A percentile compares a stretch with the other conserved stretches of the same genome.
Evolutionary conservation across 805 yeast genomes (phyloP).

Genomic region (Middelhovenomyces tepae): DNA sequence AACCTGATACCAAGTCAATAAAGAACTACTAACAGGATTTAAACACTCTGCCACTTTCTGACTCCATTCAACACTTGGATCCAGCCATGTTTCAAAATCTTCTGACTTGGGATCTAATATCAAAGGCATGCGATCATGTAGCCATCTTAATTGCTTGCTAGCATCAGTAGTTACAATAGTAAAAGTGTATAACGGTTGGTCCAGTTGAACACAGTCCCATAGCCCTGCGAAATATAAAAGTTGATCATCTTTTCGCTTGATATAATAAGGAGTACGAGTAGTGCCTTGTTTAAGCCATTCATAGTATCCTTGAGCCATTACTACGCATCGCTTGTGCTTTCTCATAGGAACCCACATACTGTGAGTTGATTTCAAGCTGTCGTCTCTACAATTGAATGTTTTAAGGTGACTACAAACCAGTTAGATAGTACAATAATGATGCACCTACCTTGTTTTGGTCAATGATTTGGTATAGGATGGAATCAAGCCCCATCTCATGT

Average conservation of each 20-base stretch:
- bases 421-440: too few species aligned
- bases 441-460: conserved; percentile 15
- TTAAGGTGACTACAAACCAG: too few species aligned
- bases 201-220: conserved; percentile 26
- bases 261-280: conserved; percentile 54
- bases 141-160: conserved; percentile 48
- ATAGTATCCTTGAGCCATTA: conserved; percentile 76
- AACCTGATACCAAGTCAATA: conserved; percentile 49
- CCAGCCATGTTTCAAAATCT: conserved; percentile 61
- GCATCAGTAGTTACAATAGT: conserved; percentile 74
- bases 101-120: conserved; percentile 46
- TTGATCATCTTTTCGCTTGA: conserved; percentile 43
- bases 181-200: conserved; percentile 36
- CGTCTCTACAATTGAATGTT: conserved; percentile 64
- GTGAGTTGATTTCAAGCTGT: conserved; percentile 41
- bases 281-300: conserved; percentile 54
- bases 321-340: conserved; percentile 51
- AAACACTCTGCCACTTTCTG: conserved; percentile 34
- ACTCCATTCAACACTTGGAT: conserved; percentile 25
- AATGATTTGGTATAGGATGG: conserved; percentile 39
- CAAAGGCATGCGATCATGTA: conserved; percentile 75
- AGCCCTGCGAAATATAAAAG: conserved; percentile 63
- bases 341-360: conserved; percentile 51
- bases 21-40: conserved; percentile 28
- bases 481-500: conserved; percentile 75